phyloP scores from a whole-genome alignment of 1,284 basidiomycete species.

The Cutaneotrichosporon cavernicola region DNA sequence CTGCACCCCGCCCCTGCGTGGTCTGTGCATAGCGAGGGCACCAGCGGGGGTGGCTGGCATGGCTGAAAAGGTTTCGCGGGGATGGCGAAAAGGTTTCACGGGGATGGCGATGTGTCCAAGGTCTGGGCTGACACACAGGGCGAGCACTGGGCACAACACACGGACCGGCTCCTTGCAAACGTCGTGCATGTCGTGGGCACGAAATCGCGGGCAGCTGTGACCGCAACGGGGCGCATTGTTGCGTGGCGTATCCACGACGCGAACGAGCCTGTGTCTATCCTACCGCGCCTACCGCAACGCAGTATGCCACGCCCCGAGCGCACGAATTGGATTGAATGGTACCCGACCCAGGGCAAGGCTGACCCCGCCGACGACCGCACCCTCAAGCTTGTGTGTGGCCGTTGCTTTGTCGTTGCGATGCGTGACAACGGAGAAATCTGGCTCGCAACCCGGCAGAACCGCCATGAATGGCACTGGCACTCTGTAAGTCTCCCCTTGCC shows the following conservation, averaged over 20 bases:
- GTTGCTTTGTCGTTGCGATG: conserved; percentile 6
- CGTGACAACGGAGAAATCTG: conserved; percentile 8
- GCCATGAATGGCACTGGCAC: conserved; percentile 5
- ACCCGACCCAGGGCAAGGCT: not conserved
- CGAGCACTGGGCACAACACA: not conserved
- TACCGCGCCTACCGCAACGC: not conserved
- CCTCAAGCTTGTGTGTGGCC: conserved; percentile 3
- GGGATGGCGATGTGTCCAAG: no score
- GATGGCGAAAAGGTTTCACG: not conserved
- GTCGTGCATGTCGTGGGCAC: conserved; percentile 9
- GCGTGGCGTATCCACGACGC: not conserved
- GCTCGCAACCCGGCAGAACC: not conserved
- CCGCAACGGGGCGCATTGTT: conserved; percentile 8
- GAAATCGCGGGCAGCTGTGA: conserved; percentile 8
- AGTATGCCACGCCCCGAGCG: not conserved
- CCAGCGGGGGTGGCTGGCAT: not conserved
- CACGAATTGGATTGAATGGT: conserved; percentile 8
- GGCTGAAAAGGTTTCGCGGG: not conserved
- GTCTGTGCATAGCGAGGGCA: not conserved
- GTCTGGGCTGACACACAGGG: conserved; percentile 1
- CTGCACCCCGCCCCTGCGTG: not conserved
- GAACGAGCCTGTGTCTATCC: not conserved
- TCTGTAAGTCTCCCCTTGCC: not conserved
- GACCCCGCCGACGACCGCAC: conserved; percentile 1
- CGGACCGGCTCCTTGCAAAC: not conserved